Evolutionary conservation across 2,329 filamentous ascomycete species (phyloP).

Genomic region (Xylariaceae sp.): DNA sequence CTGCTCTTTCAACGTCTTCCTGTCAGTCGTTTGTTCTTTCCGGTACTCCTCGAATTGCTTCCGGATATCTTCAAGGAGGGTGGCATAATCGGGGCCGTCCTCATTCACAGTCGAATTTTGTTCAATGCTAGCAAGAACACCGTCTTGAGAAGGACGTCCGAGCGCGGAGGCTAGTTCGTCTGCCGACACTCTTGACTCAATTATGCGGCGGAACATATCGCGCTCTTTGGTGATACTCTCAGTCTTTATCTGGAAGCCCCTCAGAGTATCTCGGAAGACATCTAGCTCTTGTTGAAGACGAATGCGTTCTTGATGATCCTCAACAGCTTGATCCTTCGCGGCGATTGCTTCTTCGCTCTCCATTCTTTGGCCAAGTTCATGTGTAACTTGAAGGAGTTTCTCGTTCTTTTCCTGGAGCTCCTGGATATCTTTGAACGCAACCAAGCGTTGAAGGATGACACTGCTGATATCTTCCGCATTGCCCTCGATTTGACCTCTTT

Average conservation of each 20-base stretch:
- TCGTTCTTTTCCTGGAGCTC: conserved; percentile 86
- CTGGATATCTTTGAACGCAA: conserved; percentile 77
- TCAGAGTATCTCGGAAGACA: conserved; percentile 75
- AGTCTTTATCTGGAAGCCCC: conserved; percentile 73
- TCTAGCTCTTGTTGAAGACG: conserved; percentile 66
- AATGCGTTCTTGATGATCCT: conserved; percentile 67
- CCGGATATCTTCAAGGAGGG: conserved; percentile 80
- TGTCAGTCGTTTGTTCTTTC: conserved; percentile 76
- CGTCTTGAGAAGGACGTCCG: conserved; percentile 62
- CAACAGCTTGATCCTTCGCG: conserved; percentile 55
- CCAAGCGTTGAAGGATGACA: conserved; percentile 84
- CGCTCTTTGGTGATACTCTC: conserved; percentile 94
- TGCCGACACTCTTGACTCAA: conserved; percentile 63
- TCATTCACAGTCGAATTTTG: conserved; percentile 50
- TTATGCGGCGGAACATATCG: conserved; percentile 94
- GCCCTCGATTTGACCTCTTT: conserved; percentile 68
- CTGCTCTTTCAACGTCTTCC: conserved; percentile 77
- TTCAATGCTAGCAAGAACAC: conserved; percentile 55
- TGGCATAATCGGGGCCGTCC: conserved; percentile 61
- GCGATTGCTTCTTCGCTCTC: conserved; percentile 81
- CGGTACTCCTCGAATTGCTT: conserved; percentile 84
- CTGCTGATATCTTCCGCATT: conserved; percentile 74
- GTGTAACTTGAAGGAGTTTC: conserved; percentile 73
- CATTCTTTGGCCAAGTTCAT: conserved; percentile 80
- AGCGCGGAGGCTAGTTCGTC: conserved; percentile 63